Percentiles rank a stretch among this genome's conserved stretches.
These are phyloP conservation scores for Zalaria sp. DNA, from an alignment of 2,329 filamentous ascomycete genomes.

Conservation along the genomic window DNA sequence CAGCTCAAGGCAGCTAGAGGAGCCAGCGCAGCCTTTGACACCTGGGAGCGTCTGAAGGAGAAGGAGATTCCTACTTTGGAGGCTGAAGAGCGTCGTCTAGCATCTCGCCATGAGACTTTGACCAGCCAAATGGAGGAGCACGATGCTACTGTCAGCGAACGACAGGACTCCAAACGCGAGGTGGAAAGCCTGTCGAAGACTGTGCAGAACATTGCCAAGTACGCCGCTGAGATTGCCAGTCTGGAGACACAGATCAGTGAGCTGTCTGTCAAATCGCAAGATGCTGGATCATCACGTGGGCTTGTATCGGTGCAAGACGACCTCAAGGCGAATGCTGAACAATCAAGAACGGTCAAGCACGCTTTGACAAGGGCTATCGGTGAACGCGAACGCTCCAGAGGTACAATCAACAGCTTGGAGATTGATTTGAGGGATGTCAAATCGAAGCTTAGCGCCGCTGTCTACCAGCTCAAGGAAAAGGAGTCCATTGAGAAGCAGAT, in stretches of 20 bases:
- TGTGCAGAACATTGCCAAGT: slow-evolving; percentile 60
- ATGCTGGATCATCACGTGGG: slow-evolving; percentile 49
- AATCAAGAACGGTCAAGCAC: slow-evolving; percentile 49
- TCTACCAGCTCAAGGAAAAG: slow-evolving; percentile 71
- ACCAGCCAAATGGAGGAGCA: slow-evolving; percentile 40
- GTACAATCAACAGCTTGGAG: slow-evolving; percentile 54
- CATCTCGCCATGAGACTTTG: slow-evolving; percentile 21
- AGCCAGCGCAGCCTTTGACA: slow-evolving; percentile 43
- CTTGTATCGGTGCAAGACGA: slow-evolving; percentile 75
- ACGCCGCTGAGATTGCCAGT: slow-evolving; percentile 55
- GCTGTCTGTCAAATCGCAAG: slow-evolving; percentile 61
- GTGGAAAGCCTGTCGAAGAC: slow-evolving; percentile 64
- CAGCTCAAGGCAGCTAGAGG: slow-evolving; percentile 45
- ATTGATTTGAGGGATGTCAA: slow-evolving; percentile 62
- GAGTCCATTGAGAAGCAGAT: slow-evolving; percentile 55
- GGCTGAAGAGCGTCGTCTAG: slow-evolving; percentile 44
- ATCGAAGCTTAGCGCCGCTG: slow-evolving; percentile 56
- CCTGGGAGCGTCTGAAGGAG: slow-evolving; percentile 51
- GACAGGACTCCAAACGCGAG: slow-evolving; percentile 53
- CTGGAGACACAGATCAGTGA: slow-evolving; percentile 61
- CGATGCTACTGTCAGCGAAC: slow-evolving; percentile 50
- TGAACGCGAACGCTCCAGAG: slow-evolving; percentile 59
- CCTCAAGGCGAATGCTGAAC: slow-evolving; percentile 51
- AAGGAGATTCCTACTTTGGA: slow-evolving; percentile 58
- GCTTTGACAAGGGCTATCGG: slow-evolving; percentile 50